Evolutionary conservation across 768 basidiomycete species (phyloP), one percentile per base, ranked within the genome.

Genomic region (Suillus subaureus): DNA sequence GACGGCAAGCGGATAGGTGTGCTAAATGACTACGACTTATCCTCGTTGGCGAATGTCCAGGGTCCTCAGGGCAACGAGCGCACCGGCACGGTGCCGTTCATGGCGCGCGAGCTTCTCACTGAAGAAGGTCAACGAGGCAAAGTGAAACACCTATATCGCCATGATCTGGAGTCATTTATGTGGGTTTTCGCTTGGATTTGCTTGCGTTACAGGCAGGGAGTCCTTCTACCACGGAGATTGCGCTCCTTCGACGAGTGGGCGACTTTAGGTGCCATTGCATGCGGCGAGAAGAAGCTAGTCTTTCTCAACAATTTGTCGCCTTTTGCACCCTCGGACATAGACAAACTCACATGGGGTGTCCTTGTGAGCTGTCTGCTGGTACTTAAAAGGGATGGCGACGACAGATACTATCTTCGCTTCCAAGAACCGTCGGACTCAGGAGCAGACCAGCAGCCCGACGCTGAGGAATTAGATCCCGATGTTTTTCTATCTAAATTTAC

Each of bases 21-120:
- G 1, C 23, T 72, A 8, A 70, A 69, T 28, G 66, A 72, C 37
- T 72, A 70, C 18, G 71, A 70, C 23, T 63, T 62, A n/a, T 45
- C 45, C 1, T 45, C 45, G n/a, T n/a, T 45, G 45, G 21, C 21
- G 21, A 9, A n/a, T 4, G 11, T 4, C 13, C 57, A 6, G 15
- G 57, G n/a, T 35, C 57, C 57, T 58, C 26, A 6, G 35, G 40
- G 35, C n/a, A 35, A 37, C n/a, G 57, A 35, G 16, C 31, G 57
- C 16, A 52, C 51, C 2, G 43, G 43, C 21, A 45, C 43, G 21
- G 43, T 45, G 7, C 43, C 21, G 7, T 40, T 40, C 13, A 40
- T 40, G 39, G 39, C 39, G 13, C 18, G n/a, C n/a, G 43, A 40
- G 6, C 39, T 40, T 40, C 39, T 45, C 21, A 21, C 43, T 9